Evolutionary conservation across 2,329 filamentous ascomycete genomes (phyloP).

Genomic region (Cyphellophora attinorum): DNA sequence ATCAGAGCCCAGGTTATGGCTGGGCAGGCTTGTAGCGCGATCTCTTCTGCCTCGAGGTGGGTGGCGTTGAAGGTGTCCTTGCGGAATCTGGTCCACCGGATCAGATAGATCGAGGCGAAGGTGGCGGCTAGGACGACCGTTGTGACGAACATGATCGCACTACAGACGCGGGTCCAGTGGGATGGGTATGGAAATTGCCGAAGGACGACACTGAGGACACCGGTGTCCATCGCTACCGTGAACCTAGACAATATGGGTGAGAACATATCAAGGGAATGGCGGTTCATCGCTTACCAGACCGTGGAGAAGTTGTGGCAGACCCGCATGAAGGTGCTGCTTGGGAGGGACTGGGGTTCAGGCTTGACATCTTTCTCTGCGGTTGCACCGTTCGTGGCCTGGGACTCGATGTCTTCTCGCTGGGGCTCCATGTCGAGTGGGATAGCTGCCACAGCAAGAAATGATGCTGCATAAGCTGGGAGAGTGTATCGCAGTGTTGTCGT

Average conservation of each 20-base stretch:
- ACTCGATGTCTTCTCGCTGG: too few species aligned
- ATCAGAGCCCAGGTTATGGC: conserved; percentile 24
- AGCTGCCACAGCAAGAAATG: too few species aligned
- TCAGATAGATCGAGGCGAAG: conserved; percentile 22
- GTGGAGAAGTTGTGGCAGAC: background rate
- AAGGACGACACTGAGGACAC: conserved; percentile 11
- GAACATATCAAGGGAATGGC: background rate
- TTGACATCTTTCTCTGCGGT: too few species aligned
- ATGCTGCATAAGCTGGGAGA: too few species aligned
- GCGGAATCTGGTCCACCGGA: conserved; percentile 25
- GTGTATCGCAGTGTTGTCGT: too few species aligned
- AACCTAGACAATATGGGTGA: conserved; percentile 8
- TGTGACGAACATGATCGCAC: conserved; percentile 30
- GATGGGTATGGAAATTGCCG: conserved; percentile 29
- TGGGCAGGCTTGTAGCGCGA: conserved; percentile 29
- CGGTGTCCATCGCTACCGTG: conserved; percentile 16
- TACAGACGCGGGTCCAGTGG: conserved; percentile 24
- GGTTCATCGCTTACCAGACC: background rate
- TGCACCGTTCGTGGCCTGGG: too few species aligned
- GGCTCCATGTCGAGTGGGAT: too few species aligned
- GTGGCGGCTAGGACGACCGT: conserved; percentile 25
- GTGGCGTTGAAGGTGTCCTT: conserved; percentile 22
- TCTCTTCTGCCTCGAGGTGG: conserved; percentile 23
- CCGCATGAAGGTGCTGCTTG: background rate
- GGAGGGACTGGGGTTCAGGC: too few species aligned